Conservation (phyloP, 2,329 filamentous ascomycete genomes). For the Trichocomaceae sp. region DNA sequence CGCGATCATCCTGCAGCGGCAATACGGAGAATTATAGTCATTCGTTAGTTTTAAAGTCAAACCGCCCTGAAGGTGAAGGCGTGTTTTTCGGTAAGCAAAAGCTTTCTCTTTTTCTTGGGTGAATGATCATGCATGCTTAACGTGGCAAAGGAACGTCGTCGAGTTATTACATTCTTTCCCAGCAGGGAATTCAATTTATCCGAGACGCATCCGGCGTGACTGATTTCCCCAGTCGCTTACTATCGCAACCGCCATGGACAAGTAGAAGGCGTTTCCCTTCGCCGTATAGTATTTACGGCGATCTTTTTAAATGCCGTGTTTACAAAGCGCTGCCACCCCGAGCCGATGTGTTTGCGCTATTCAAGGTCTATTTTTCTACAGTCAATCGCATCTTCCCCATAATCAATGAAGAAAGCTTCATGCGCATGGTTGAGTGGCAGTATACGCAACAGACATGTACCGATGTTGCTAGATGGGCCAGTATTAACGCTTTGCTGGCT, state of each 20-base stretch:
- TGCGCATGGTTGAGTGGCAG: slow-evolving; percentile 88
- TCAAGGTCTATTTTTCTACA: slow-evolving; percentile 90
- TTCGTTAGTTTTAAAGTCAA: slow-evolving; percentile 30
- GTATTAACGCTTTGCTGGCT: slow-evolving; percentile 80
- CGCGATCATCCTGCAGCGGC: background rate
- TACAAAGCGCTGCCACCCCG: slow-evolving; percentile 77
- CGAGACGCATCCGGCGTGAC: slow-evolving; percentile 90
- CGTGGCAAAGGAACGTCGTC: slow-evolving; percentile 73
- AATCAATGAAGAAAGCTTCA: slow-evolving; percentile 92
- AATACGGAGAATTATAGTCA: background rate
- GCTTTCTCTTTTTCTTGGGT: no score
- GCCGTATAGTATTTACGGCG: slow-evolving; percentile 92
- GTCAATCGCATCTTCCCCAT: slow-evolving; percentile 97
- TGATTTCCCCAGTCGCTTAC: slow-evolving; percentile 83
- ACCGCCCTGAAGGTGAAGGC: slow-evolving; percentile 73
- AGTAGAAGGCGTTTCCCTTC: slow-evolving; percentile 84
- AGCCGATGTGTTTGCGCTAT: slow-evolving; percentile 72
- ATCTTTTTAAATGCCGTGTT: slow-evolving; percentile 75
- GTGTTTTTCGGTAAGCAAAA: slow-evolving; percentile 68
- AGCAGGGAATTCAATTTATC: slow-evolving; percentile 93
- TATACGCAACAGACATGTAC: slow-evolving; percentile 87
- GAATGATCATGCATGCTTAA: slow-evolving; percentile 17
- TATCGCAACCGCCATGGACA: slow-evolving; percentile 60
- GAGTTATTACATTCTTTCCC: slow-evolving; percentile 92
- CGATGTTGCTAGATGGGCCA: slow-evolving; percentile 94